Conservation (phyloP, 164 flowering plant genomes). For the Stephania cephalantha region DNA sequence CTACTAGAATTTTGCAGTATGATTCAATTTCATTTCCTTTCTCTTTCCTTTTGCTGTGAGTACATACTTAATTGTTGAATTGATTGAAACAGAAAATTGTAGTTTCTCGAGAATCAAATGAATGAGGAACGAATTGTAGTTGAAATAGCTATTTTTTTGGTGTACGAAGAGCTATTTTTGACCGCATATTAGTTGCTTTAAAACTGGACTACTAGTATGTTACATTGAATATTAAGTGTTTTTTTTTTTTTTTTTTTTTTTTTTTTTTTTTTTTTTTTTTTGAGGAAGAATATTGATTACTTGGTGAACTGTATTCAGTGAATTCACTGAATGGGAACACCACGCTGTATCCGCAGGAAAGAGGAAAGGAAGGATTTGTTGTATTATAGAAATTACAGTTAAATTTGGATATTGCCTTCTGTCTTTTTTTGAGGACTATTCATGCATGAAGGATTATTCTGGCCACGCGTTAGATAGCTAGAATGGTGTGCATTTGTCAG, state of each 20-base stretch:
- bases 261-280: no score
- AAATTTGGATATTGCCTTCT: background rate
- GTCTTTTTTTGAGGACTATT: background rate
- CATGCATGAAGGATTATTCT: background rate
- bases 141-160: background rate
- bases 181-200: background rate
- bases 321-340: no score
- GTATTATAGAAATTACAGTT: background rate
- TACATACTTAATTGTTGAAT: background rate
- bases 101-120: background rate
- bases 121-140: background rate
- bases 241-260: no score
- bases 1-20: conserved; percentile 1
- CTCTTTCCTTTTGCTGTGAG: background rate
- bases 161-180: background rate
- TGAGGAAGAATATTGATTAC: background rate
- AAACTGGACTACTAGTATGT: background rate
- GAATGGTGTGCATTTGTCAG: no score
- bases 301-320: background rate
- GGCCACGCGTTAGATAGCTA: background rate
- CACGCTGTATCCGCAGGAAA: background rate
- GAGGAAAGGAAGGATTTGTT: background rate
- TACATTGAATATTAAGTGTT: background rate
- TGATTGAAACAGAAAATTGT: background rate
- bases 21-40: background rate